Percentiles rank a stretch among this genome's conserved stretches.
These are phyloP conservation scores for Tulasnella sp. DNA, from an alignment of 768 basidiomycete species.

Conservation along the genomic window DNA sequence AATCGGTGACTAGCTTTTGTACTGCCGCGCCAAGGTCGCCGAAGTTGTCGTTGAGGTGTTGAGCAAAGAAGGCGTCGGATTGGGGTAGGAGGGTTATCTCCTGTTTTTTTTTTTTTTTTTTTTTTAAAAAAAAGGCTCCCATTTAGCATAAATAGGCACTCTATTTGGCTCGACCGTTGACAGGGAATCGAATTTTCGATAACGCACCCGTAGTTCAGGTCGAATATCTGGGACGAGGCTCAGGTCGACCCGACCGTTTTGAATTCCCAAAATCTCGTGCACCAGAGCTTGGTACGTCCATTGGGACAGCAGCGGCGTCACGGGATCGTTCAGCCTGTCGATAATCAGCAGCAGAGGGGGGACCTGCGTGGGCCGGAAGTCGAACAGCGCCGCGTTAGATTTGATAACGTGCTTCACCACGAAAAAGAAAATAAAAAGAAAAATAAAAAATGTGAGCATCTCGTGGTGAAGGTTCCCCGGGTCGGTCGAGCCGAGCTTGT, in stretches of 20 bases:
- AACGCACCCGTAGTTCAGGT: conserved; percentile 69
- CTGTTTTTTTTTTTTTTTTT: no score
- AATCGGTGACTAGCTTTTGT: conserved; percentile 87
- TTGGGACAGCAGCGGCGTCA: conserved; percentile 89
- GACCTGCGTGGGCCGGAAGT: conserved; percentile 81
- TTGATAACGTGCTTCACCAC: conserved; percentile 61
- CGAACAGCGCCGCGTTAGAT: conserved; percentile 73
- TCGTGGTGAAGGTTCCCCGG: no score
- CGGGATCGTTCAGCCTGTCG: conserved; percentile 92
- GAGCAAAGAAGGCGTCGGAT: conserved; percentile 89
- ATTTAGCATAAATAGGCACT: no score
- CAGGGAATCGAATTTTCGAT: neutral
- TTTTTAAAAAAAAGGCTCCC: no score
- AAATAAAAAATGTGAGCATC: no score
- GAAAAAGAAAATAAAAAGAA: conserved; percentile 13
- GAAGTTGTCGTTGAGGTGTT: conserved; percentile 84
- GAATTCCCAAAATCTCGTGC: conserved; percentile 86
- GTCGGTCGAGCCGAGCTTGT: conserved; percentile 15
- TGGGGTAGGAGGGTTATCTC: conserved; percentile 88
- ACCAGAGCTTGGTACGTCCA: conserved; percentile 99
- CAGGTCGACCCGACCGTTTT: conserved; percentile 85
- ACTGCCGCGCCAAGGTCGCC: conserved; percentile 90
- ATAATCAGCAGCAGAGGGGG: conserved; percentile 84
- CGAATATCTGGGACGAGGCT: conserved; percentile 72
- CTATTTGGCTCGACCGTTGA: no score